phyloP scores from a whole-genome alignment of 768 basidiomycete species.

The Favolaschia claudopus region DNA sequence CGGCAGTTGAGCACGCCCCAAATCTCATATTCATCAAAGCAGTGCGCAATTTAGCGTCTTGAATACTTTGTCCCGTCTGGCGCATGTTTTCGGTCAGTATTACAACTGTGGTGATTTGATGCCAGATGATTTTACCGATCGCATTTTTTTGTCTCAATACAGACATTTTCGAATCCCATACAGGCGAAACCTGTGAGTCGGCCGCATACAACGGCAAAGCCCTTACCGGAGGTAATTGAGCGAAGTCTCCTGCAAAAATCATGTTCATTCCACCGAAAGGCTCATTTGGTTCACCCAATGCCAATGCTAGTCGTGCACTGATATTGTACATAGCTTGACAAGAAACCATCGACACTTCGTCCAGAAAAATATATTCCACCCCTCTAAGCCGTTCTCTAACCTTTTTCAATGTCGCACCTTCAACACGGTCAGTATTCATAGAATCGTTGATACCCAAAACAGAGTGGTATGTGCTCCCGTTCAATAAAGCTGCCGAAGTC shows the following conservation, averaged over 20 bases:
- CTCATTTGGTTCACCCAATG: neutral
- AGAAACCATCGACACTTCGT: constrained; percentile 42
- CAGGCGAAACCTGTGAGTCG: constrained; percentile 17
- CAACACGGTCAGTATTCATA: neutral
- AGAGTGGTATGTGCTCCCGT: constrained; percentile 32
- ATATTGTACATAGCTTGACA: constrained; percentile 19
- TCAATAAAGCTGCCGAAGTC: constrained; percentile 28
- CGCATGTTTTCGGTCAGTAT: constrained; percentile 38
- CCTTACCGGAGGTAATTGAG: constrained; percentile 35
- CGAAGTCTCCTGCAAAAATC: constrained; percentile 32
- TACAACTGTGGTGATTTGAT: constrained; percentile 30
- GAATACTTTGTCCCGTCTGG: constrained; percentile 31
- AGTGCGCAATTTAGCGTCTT: constrained; percentile 36
- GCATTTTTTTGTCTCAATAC: constrained; percentile 12
- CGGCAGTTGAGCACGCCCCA: constrained; percentile 28
- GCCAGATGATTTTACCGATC: constrained; percentile 33
- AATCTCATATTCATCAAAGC: constrained; percentile 41
- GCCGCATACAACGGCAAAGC: neutral
- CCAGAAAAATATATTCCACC: constrained; percentile 38
- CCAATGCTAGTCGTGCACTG: constrained; percentile 11
- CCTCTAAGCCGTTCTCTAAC: neutral
- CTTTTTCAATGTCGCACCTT: neutral
- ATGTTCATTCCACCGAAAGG: constrained; percentile 38
- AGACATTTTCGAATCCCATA: neutral
- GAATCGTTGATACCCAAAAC: constrained; percentile 9